Conservation (phyloP, 176 grass and related monocot species). For the Hsuehochloa calcarea region DNA sequence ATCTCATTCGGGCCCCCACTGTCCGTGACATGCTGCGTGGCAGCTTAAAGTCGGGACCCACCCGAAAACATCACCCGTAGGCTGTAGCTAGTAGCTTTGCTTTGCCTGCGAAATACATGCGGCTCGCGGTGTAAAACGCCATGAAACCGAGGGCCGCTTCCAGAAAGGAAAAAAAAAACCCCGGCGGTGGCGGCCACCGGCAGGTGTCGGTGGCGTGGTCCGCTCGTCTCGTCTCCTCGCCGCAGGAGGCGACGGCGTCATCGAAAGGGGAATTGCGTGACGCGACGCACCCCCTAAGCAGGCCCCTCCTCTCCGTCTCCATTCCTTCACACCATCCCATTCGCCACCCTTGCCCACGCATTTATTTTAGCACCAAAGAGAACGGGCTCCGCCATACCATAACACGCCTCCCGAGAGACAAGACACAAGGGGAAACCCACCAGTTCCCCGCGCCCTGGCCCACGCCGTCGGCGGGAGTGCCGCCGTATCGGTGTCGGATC, state of each 20-base stretch:
- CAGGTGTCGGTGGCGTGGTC: conserved; percentile 33
- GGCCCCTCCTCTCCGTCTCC: neutral
- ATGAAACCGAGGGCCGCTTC: neutral
- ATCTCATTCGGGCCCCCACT: neutral
- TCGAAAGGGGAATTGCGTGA: conserved; percentile 9
- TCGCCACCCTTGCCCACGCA: conserved; percentile 1
- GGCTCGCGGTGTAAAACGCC: neutral
- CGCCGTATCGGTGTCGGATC: conserved; percentile 40
- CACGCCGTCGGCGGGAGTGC: conserved; percentile 39
- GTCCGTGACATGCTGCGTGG: conserved; percentile 1
- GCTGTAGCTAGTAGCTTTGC: neutral
- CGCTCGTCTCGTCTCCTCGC: neutral
- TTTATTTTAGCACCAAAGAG: conserved; percentile 31
- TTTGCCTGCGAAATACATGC: neutral
- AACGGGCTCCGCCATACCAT: neutral
- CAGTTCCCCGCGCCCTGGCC: conserved; percentile 3
- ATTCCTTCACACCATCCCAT: conserved; percentile 20
- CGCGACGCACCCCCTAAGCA: neutral
- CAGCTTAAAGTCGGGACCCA: neutral
- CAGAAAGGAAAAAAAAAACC: neutral
- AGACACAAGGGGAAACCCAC: neutral
- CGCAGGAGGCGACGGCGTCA: conserved; percentile 20
- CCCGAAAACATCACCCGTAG: neutral
- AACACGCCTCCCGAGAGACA: conserved; percentile 35
- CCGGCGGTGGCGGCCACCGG: conserved; percentile 19